Evolutionary conservation across 139 green algal species (phyloP).

Genomic region (Pedinophyceae sp.): DNA sequence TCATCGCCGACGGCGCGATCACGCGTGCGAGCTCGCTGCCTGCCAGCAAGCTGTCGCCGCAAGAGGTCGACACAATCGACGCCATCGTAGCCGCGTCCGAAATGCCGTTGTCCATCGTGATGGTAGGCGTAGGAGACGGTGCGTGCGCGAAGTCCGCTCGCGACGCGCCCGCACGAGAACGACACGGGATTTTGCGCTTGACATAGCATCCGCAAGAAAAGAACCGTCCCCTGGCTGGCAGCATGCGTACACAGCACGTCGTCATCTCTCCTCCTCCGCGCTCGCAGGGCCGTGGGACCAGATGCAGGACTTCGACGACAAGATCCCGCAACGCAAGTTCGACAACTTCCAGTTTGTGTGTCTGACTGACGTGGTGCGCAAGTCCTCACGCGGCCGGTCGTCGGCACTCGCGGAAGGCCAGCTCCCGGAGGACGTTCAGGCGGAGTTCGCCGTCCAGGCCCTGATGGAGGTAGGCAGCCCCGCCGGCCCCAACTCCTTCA

Average conservation of each 20-base stretch:
- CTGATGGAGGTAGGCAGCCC: too few relatives aligned
- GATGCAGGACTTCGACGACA: slow-evolving; percentile 60
- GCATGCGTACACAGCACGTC: too few relatives aligned
- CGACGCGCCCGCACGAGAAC: too few relatives aligned
- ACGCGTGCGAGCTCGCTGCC: slow-evolving; percentile 13
- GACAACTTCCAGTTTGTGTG: slow-evolving; percentile 69
- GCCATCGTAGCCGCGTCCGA: slow-evolving; percentile 12
- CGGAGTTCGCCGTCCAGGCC: slow-evolving; percentile 37
- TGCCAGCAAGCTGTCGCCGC: not conserved
- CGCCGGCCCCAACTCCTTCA: too few relatives aligned
- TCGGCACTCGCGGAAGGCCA: too few relatives aligned
- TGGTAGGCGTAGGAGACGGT: slow-evolving; percentile 64
- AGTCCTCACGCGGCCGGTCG: too few relatives aligned
- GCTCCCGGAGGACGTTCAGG: slow-evolving; percentile 8
- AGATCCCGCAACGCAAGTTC: slow-evolving; percentile 27
- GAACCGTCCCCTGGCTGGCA: too few relatives aligned
- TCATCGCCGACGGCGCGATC: slow-evolving; percentile 16
- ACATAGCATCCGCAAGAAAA: too few relatives aligned
- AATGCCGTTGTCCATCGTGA: slow-evolving; percentile 51
- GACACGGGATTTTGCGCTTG: too few relatives aligned
- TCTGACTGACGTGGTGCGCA: too few relatives aligned
- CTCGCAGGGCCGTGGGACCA: slow-evolving; percentile 50
- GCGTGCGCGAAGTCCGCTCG: too few relatives aligned
- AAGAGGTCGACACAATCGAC: slow-evolving; percentile 3
- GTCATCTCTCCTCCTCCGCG: too few relatives aligned